Evolutionary conservation across 2,329 filamentous ascomycete species (phyloP).

Genomic region (Alternaria arbusti): DNA sequence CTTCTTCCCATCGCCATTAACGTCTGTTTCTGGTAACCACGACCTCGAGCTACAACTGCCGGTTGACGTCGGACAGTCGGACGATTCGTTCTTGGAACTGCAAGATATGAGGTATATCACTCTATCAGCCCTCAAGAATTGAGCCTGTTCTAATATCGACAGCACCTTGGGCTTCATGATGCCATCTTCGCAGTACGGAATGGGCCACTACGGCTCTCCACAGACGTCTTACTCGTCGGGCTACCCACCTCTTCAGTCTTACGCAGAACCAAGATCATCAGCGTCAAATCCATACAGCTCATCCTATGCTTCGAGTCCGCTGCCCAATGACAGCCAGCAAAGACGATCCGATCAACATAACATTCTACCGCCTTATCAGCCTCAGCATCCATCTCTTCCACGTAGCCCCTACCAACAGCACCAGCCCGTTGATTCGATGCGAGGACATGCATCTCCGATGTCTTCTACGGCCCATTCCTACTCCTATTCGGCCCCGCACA

Average conservation of each 20-base stretch:
- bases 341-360: conserved; percentile 39
- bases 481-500: conserved; percentile 41
- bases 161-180: conserved; percentile 51
- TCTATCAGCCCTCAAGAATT: not conserved
- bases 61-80: conserved; percentile 27
- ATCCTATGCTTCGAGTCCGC: conserved; percentile 37
- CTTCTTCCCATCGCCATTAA: conserved; percentile 29
- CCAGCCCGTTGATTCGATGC: conserved; percentile 35
- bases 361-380: conserved; percentile 41
- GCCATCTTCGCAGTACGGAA: conserved; percentile 49
- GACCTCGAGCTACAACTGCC: conserved; percentile 28
- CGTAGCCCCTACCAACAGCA: conserved; percentile 46
- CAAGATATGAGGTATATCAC: conserved; percentile 49
- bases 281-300: conserved; percentile 37
- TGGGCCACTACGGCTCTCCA: conserved; percentile 45
- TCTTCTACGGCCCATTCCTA: conserved; percentile 38
- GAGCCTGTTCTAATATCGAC: conserved; percentile 19
- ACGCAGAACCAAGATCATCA: conserved; percentile 36
- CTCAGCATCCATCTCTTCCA: conserved; percentile 31
- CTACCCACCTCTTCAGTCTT: conserved; percentile 40
- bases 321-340: conserved; percentile 28
- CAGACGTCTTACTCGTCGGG: conserved; percentile 40
- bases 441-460: conserved; percentile 36
- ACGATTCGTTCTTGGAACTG: conserved; percentile 29
- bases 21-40: conserved; percentile 30